phyloP scores from a whole-genome alignment of 2,329 filamentous ascomycete genomes.

The Nannizzia gypsea region DNA sequence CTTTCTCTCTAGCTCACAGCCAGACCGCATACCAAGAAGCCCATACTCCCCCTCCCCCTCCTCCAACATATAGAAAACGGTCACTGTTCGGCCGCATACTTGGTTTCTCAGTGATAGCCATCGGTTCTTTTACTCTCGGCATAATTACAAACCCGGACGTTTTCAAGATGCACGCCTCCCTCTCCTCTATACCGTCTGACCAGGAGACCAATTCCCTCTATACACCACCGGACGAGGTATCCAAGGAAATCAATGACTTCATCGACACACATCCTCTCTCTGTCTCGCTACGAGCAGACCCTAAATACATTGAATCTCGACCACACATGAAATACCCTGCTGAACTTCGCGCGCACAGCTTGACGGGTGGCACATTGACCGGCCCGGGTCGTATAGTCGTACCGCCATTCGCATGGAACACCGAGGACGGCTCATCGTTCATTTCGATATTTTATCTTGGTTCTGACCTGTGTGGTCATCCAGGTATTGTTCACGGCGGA shows the following conservation, averaged over 20 bases:
- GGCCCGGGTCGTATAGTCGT: slow-evolving; percentile 67
- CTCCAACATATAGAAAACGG: slow-evolving; percentile 15
- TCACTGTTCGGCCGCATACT: slow-evolving; percentile 26
- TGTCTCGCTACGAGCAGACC: slow-evolving; percentile 52
- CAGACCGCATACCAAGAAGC: not conserved
- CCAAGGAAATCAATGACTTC: slow-evolving; percentile 53
- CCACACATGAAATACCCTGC: slow-evolving; percentile 79
- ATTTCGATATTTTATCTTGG: slow-evolving; percentile 58
- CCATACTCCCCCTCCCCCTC: not conserved
- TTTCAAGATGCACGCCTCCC: slow-evolving; percentile 25
- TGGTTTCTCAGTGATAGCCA: slow-evolving; percentile 27
- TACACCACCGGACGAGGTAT: slow-evolving; percentile 42
- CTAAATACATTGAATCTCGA: slow-evolving; percentile 60
- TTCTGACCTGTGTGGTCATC: slow-evolving; percentile 53
- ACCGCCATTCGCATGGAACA: slow-evolving; percentile 66
- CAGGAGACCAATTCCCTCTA: slow-evolving; percentile 61
- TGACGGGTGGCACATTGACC: slow-evolving; percentile 69
- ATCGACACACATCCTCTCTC: slow-evolving; percentile 69
- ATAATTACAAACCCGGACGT: slow-evolving; percentile 19
- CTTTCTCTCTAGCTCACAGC: not conserved
- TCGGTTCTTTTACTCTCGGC: slow-evolving; percentile 25
- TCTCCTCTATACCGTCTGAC: slow-evolving; percentile 46
- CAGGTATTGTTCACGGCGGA: slow-evolving; percentile 60
- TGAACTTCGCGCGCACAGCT: slow-evolving; percentile 55
- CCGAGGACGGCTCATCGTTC: slow-evolving; percentile 56